phyloP scores from a whole-genome alignment of 495 filamentous ascomycete species.

The Penicillium ucsense region DNA sequence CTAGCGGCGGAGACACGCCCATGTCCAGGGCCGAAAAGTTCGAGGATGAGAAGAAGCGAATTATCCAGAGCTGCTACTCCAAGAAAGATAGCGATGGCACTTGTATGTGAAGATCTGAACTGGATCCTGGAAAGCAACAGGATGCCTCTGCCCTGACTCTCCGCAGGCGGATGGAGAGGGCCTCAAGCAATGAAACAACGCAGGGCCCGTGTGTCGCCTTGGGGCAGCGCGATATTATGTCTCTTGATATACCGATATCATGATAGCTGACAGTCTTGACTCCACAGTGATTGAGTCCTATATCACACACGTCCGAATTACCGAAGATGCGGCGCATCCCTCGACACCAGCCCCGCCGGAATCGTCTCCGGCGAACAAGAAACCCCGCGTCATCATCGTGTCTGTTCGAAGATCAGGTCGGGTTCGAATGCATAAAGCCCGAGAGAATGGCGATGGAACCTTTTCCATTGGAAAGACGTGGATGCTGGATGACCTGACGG shows the following conservation, averaged over 20 bases:
- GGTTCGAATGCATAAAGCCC: constrained; percentile 91
- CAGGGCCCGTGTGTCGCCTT: too few relatives aligned
- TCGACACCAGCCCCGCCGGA: constrained; percentile 74
- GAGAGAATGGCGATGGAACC: constrained; percentile 84
- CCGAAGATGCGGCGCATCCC: constrained; percentile 76
- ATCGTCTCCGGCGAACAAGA: constrained; percentile 62
- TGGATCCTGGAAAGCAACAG: background rate
- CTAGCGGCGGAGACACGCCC: constrained; percentile 6
- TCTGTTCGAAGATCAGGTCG: constrained; percentile 85
- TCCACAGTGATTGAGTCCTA: constrained; percentile 77
- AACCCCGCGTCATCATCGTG: constrained; percentile 81
- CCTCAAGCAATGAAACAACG: constrained; percentile 1
- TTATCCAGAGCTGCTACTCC: constrained; percentile 82
- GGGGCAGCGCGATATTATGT: too few relatives aligned
- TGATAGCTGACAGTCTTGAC: constrained; percentile 6
- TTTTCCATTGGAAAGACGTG: constrained; percentile 99
- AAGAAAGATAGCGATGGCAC: constrained; percentile 79
- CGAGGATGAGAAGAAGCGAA: constrained; percentile 90
- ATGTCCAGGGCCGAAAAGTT: constrained; percentile 77
- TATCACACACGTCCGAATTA: constrained; percentile 89
- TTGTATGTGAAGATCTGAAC: constrained; percentile 41
- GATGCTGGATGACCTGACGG: constrained; percentile 77
- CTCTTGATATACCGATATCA: background rate
- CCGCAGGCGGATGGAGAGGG: too few relatives aligned
- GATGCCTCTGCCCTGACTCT: background rate